Conservation (phyloP, 1,139 yeast genomes). For the Yamadazyma jaroonii region DNA sequence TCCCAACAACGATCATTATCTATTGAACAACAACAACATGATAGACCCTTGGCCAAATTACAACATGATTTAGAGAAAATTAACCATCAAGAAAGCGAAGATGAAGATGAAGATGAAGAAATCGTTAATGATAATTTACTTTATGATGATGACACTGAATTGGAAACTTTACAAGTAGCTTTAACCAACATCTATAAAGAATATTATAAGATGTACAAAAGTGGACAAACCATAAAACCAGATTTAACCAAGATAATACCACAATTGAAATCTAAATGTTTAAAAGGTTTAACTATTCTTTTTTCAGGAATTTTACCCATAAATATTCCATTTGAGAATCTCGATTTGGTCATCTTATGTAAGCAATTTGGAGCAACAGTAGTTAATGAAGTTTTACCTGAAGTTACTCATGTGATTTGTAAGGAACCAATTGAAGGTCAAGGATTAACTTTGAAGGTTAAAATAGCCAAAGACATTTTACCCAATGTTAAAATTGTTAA, state of each 20-base stretch:
- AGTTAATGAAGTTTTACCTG: constrained; percentile 65
- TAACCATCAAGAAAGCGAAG: constrained; percentile 26
- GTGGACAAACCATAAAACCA: constrained; percentile 30
- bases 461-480: constrained; percentile 61
- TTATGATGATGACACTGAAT: constrained; percentile 79
- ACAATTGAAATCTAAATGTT: constrained; percentile 61
- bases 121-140: constrained; percentile 56
- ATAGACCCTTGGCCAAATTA: constrained; percentile 78
- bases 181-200: constrained; percentile 60
- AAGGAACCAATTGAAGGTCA: constrained; percentile 44
- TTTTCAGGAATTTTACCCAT: constrained; percentile 87
- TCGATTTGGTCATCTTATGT: constrained; percentile 91
- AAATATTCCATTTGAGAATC: constrained; percentile 64
- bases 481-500: constrained; percentile 78
- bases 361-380: constrained; percentile 88
- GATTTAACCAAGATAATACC: constrained; percentile 72
- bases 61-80: constrained; percentile 71
- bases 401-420: constrained; percentile 89
- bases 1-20: constrained; percentile 56
- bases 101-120: constrained; percentile 22
- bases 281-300: constrained; percentile 67
- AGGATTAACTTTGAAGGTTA: constrained; percentile 67
- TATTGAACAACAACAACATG: constrained; percentile 65
- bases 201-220: constrained; percentile 48
- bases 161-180: constrained; percentile 60